Percentiles rank a stretch among this genome's conserved stretches.
Evolutionary conservation across 495 filamentous ascomycete species (phyloP).

Genomic region (Trichoderma asperelloides): DNA sequence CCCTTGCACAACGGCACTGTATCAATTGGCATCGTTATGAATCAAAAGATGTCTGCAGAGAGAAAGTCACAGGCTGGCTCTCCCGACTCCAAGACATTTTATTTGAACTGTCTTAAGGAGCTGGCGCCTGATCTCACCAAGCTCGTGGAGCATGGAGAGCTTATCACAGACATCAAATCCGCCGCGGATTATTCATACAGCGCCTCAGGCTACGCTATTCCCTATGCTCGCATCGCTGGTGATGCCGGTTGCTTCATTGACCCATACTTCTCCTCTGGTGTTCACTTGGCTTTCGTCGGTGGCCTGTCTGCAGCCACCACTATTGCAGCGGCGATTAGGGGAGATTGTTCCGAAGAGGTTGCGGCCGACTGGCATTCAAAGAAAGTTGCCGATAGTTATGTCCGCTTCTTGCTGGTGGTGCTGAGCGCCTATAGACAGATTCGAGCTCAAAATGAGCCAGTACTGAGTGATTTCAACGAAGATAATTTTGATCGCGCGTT

Average conservation of each 20-base stretch:
- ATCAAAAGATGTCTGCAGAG: slow-evolving; percentile 22
- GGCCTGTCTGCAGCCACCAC: slow-evolving; percentile 38
- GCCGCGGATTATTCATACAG: slow-evolving; percentile 38
- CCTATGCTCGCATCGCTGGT: slow-evolving; percentile 31
- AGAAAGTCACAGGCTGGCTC: slow-evolving; percentile 24
- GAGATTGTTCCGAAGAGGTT: slow-evolving; percentile 27
- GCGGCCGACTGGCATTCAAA: slow-evolving; percentile 40
- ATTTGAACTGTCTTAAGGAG: slow-evolving; percentile 26
- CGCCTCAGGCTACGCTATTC: slow-evolving; percentile 25
- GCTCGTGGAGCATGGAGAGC: slow-evolving; percentile 19
- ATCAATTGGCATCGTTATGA: slow-evolving; percentile 33
- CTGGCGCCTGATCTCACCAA: slow-evolving; percentile 17
- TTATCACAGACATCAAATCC: slow-evolving; percentile 23
- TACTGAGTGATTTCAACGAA: slow-evolving; percentile 30
- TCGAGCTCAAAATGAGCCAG: slow-evolving; percentile 22
- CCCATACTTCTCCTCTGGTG: slow-evolving; percentile 37
- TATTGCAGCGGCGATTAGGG: slow-evolving; percentile 22
- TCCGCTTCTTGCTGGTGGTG: slow-evolving; percentile 42
- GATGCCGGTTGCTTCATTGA: slow-evolving; percentile 39
- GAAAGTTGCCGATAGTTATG: slow-evolving; percentile 38
- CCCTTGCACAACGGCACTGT: slow-evolving; percentile 35
- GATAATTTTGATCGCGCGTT: slow-evolving; percentile 39
- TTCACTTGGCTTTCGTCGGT: slow-evolving; percentile 38
- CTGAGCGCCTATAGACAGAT: slow-evolving; percentile 39
- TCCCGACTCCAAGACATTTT: slow-evolving; percentile 28